A percentile compares a stretch with the other conserved stretches of the same genome.
These are phyloP conservation scores for Trichomonas gallinae DNA, from an alignment of 208 protist genomes.

Conservation along the genomic window DNA sequence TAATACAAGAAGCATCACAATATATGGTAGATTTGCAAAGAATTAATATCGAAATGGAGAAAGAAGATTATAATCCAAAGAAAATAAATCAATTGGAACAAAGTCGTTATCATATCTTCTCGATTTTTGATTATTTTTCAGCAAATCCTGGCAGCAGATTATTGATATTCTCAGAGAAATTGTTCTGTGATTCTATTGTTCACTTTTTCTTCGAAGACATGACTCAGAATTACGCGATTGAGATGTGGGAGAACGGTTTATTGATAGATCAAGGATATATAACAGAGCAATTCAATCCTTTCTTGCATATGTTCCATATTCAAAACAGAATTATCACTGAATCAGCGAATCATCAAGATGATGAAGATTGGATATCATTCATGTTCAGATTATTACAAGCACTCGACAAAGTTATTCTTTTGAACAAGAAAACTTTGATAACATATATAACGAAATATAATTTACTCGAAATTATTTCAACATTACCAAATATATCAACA, in stretches of 20 bases:
- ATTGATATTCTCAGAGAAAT: background rate
- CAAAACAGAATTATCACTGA: background rate
- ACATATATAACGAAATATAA: background rate
- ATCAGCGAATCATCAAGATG: background rate
- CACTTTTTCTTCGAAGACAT: background rate
- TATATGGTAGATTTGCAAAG: background rate
- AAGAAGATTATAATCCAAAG: background rate
- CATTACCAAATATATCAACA: background rate
- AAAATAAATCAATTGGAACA: background rate
- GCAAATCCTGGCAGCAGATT: background rate
- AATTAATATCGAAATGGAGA: background rate
- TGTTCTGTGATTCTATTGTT: background rate
- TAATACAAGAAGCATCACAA: background rate
- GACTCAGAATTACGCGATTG: background rate
- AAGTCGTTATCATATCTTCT: background rate
- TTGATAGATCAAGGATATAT: background rate
- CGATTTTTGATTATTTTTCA: background rate
- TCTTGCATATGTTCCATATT: background rate
- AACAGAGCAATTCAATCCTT: background rate
- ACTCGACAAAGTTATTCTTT: background rate
- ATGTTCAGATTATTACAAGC: background rate
- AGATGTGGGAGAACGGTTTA: background rate
- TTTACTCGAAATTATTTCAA: background rate
- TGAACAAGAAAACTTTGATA: background rate
- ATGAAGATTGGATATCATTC: background rate